phyloP scores from a whole-genome alignment of 495 filamentous ascomycete genomes.

The Podospora pseudoanserina region DNA sequence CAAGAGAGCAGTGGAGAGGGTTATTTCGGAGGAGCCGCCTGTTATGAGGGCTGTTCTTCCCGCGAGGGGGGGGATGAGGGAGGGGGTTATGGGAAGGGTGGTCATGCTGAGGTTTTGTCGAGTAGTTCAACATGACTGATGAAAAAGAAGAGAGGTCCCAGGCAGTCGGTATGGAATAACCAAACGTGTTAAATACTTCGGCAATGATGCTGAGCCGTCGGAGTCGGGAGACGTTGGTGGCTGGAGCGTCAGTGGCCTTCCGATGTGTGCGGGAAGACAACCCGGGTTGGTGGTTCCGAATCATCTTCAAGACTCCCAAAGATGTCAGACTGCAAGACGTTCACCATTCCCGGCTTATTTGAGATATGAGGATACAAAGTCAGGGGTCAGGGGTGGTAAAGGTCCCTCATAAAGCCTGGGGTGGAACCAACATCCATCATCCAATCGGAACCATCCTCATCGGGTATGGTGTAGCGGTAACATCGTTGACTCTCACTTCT shows the following conservation, averaged over 20 bases:
- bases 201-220: too few species aligned
- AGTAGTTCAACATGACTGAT: not conserved
- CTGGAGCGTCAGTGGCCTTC: too few species aligned
- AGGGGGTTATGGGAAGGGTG: not conserved
- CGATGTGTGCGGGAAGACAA: too few species aligned
- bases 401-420: not conserved
- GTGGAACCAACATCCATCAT: not conserved
- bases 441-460: not conserved
- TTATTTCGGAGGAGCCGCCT: slow-evolving; percentile 4
- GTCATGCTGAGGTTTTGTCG: not conserved
- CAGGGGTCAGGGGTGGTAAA: not conserved
- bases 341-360: too few species aligned
- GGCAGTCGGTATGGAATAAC: too few species aligned
- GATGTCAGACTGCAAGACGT: too few species aligned
- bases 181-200: not conserved
- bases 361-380: too few species aligned
- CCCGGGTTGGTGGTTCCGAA: too few species aligned
- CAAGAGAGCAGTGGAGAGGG: slow-evolving; percentile 1
- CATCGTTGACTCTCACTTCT: slow-evolving; percentile 14
- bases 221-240: too few species aligned
- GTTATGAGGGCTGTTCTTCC: not conserved
- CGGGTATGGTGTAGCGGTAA: slow-evolving; percentile 11
- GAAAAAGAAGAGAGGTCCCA: not conserved
- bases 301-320: too few species aligned
- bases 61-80: not conserved